These are phyloP conservation scores for Ophidiomyces ophidiicola DNA, from an alignment of 2,329 filamentous ascomycete species.

Conservation along the genomic window DNA sequence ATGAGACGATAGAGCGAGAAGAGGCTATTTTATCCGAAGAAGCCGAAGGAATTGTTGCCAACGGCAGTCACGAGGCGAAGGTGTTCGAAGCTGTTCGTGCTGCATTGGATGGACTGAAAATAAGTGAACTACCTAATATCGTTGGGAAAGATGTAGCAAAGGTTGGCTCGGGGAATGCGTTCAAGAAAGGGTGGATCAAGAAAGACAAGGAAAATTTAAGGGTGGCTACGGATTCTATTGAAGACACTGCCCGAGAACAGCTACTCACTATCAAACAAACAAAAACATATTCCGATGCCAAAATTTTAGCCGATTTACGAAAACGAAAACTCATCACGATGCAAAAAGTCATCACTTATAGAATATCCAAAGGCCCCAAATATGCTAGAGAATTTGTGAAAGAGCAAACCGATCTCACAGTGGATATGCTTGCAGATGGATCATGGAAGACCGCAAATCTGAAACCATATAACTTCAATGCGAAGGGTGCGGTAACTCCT, in stretches of 20 bases:
- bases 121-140: constrained; percentile 51
- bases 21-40: constrained; percentile 64
- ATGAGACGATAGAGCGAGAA: constrained; percentile 71
- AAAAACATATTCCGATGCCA: constrained; percentile 57
- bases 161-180: constrained; percentile 88
- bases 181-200: constrained; percentile 61
- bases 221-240: constrained; percentile 54
- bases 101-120: constrained; percentile 67
- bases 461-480: constrained; percentile 72
- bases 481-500: constrained; percentile 43
- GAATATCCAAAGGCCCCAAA: constrained; percentile 70
- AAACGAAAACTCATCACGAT: constrained; percentile 82
- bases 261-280: constrained; percentile 61
- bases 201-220: constrained; percentile 48
- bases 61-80: constrained; percentile 71
- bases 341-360: constrained; percentile 77
- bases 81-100: constrained; percentile 63
- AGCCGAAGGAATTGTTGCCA: constrained; percentile 56
- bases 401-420: constrained; percentile 89
- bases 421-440: constrained; percentile 75
- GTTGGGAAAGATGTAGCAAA: constrained; percentile 38
- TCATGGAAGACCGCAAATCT: constrained; percentile 87
- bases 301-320: constrained; percentile 67
- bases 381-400: constrained; percentile 80
- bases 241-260: constrained; percentile 65